Percentiles rank a stretch among this genome's conserved stretches.
Evolutionary conservation across 805 yeast species (phyloP).

Genomic region (Kluyveromyces wickerhamii): DNA sequence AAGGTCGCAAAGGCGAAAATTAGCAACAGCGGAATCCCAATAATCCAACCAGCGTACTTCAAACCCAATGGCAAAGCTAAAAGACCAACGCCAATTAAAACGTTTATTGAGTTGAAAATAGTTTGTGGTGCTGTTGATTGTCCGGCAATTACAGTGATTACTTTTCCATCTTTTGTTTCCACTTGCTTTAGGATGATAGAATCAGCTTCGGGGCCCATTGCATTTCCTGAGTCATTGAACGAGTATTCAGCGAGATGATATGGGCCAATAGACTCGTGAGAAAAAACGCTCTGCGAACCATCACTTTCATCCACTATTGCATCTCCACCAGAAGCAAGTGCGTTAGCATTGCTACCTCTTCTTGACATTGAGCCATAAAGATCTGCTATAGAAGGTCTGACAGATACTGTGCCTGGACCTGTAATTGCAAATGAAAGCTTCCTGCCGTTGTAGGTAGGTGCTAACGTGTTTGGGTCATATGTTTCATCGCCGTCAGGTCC

Average conservation of each 20-base stretch:
- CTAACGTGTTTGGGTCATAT: constrained; percentile 59
- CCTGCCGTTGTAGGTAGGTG: constrained; percentile 58
- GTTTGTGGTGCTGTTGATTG: constrained; percentile 78
- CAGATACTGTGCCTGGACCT: constrained; percentile 17
- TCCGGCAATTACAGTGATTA: constrained; percentile 67
- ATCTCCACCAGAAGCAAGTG: constrained; percentile 6
- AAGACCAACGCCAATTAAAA: constrained; percentile 68
- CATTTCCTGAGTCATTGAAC: constrained; percentile 36
- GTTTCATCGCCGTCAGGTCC: constrained; percentile 51
- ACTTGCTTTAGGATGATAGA: constrained; percentile 52
- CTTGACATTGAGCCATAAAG: constrained; percentile 11
- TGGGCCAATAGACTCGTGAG: constrained; percentile 26
- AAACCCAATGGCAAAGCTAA: constrained; percentile 67
- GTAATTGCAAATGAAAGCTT: constrained; percentile 49
- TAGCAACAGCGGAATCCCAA: constrained; percentile 53
- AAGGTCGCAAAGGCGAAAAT: constrained; percentile 61
- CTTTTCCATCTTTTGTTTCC: constrained; percentile 63
- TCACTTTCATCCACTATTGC: constrained; percentile 32
- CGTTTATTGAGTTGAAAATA: constrained; percentile 67
- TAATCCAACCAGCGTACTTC: constrained; percentile 58
- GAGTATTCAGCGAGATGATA: constrained; percentile 31
- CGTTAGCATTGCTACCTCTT: background rate
- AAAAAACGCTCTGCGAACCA: constrained; percentile 33
- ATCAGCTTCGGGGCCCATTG: constrained; percentile 36
- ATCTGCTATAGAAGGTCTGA: constrained; percentile 20